Evolutionary conservation across 2,329 filamentous ascomycete genomes (phyloP).

Genomic region (Epichloe typhina): DNA sequence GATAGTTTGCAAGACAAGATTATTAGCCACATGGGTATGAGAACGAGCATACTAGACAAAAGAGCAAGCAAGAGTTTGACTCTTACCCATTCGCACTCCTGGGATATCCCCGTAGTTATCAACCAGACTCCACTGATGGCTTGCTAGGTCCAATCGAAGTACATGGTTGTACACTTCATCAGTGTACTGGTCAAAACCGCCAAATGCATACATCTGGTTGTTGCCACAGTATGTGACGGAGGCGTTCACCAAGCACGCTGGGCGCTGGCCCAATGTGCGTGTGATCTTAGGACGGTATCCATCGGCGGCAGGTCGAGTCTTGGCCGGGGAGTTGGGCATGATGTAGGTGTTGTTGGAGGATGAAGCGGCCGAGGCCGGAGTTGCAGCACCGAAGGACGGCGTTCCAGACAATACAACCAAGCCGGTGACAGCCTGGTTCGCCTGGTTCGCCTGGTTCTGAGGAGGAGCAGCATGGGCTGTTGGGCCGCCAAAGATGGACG

Average conservation of each 20-base stretch:
- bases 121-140: conserved; percentile 85
- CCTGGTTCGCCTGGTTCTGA: conserved; percentile 15
- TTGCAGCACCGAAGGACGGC: conserved; percentile 11
- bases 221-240: conserved; percentile 98
- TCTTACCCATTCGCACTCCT: conserved; percentile 80
- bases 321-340: conserved; percentile 75
- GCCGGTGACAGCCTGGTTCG: conserved; percentile 13
- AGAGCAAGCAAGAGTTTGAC: not conserved
- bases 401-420: conserved; percentile 15
- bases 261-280: conserved; percentile 64
- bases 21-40: conserved; percentile 2
- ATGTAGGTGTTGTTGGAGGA: conserved; percentile 72
- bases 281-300: conserved; percentile 76
- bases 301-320: conserved; percentile 51
- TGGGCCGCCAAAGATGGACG: conserved; percentile 34
- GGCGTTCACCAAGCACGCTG: conserved; percentile 91
- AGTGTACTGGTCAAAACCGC: conserved; percentile 96
- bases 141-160: conserved; percentile 71
- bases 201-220: conserved; percentile 95
- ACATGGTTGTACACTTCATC: conserved; percentile 99
- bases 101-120: conserved; percentile 99
- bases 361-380: conserved; percentile 16
- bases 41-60: not conserved
- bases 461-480: conserved; percentile 15
- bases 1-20: conserved; percentile 3